phyloP scores from a whole-genome alignment of 306 rosid species.

The Trifolium subterraneum region DNA sequence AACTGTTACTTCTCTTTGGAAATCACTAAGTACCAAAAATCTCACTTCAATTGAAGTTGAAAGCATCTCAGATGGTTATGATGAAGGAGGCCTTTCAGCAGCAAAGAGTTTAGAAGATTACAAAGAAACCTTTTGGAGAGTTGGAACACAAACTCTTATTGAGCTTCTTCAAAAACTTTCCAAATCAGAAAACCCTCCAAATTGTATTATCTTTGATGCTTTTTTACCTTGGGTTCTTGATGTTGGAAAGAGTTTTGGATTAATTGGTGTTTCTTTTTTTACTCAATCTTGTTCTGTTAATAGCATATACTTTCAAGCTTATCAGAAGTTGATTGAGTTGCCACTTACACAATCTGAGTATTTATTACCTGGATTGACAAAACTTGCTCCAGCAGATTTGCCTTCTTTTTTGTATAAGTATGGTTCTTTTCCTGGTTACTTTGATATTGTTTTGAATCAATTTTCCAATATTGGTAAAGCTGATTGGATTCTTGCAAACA shows the following conservation, averaged over 20 bases:
- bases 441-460: constrained; percentile 18
- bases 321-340: constrained; percentile 8
- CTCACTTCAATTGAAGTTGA: constrained; percentile 13
- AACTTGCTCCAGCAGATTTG: constrained; percentile 4
- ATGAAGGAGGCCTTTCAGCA: constrained; percentile 8
- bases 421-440: constrained; percentile 18
- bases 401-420: constrained; percentile 32
- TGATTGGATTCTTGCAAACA: constrained; percentile 31
- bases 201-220: constrained; percentile 33
- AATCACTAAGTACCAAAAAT: constrained; percentile 1
- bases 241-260: constrained; percentile 11
- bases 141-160: constrained; percentile 13
- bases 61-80: constrained; percentile 30
- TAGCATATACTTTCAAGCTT: not conserved
- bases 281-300: constrained; percentile 33
- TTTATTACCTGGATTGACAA: constrained; percentile 12
- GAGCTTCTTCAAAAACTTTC: constrained; percentile 5
- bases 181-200: not conserved
- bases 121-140: constrained; percentile 11
- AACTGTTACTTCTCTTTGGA: constrained; percentile 2
- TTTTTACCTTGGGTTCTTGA: constrained; percentile 38
- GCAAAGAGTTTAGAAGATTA: constrained; percentile 12
- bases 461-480: constrained; percentile 16
- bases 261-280: constrained; percentile 27
- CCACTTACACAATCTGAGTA: constrained; percentile 17